Percentiles rank a stretch among this genome's conserved stretches.
Conservation (phyloP, 2,329 filamentous ascomycete species). For the Leptographium radiaticola region DNA sequence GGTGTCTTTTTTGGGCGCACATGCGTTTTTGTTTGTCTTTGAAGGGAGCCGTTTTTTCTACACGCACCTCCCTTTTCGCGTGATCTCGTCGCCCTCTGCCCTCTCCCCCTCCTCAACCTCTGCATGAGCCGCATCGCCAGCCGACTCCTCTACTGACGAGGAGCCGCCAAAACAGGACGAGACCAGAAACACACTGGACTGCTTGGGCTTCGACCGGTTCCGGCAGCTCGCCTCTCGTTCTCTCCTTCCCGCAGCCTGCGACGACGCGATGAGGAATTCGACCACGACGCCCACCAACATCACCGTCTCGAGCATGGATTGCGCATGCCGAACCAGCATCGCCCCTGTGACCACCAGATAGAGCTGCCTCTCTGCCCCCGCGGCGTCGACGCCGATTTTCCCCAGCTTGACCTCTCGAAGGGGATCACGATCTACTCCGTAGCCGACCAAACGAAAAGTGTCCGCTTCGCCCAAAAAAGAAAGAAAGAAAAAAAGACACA, state of each 20-base stretch:
- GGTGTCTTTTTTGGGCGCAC: conserved; percentile 7
- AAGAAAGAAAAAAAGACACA: too few relatives aligned
- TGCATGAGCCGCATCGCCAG: conserved; percentile 3
- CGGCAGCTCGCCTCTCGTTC: neutral
- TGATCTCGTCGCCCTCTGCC: neutral
- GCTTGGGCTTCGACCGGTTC: neutral
- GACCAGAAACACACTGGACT: neutral
- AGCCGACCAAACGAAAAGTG: neutral
- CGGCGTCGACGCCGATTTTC: neutral
- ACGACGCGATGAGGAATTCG: conserved; percentile 3
- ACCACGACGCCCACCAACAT: conserved; percentile 13
- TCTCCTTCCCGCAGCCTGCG: neutral
- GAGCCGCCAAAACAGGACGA: conserved; percentile 7
- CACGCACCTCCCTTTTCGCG: neutral
- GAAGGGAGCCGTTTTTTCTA: conserved; percentile 17
- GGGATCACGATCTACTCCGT: neutral
- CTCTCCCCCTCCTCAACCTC: neutral
- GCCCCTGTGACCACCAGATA: neutral
- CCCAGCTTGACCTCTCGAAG: neutral
- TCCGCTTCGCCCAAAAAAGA: neutral
- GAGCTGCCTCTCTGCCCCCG: neutral
- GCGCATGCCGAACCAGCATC: conserved; percentile 9
- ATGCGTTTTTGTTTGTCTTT: neutral
- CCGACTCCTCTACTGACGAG: conserved; percentile 8
- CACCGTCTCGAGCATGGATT: conserved; percentile 12